phyloP scores from a whole-genome alignment of 2,329 filamentous ascomycete species.

The Salinomyces thailandicus region DNA sequence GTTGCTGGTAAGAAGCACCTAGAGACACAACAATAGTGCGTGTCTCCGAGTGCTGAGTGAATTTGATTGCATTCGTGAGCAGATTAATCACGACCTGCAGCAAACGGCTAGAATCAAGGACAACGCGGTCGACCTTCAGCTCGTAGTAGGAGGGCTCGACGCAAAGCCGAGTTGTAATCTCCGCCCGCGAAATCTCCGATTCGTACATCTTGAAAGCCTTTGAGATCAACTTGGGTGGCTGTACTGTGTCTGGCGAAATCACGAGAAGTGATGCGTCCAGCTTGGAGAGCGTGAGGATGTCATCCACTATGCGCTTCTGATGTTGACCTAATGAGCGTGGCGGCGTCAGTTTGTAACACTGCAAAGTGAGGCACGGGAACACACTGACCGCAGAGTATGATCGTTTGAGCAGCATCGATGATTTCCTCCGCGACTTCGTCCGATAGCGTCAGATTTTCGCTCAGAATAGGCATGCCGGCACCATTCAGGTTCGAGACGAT shows the following conservation, averaged over 20 bases:
- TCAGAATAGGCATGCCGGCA: slow-evolving; percentile 7
- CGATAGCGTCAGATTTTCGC: slow-evolving; percentile 19
- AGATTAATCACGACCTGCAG: slow-evolving; percentile 35
- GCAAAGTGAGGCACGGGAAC: no score
- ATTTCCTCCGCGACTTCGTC: slow-evolving; percentile 14
- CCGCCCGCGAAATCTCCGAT: slow-evolving; percentile 18
- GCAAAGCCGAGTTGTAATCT: slow-evolving; percentile 17
- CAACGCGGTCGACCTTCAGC: slow-evolving; percentile 29
- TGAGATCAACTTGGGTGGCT: slow-evolving; percentile 26
- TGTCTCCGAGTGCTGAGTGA: slow-evolving; percentile 29
- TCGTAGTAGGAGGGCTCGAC: slow-evolving; percentile 29
- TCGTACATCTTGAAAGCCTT: slow-evolving; percentile 26
- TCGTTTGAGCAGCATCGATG: slow-evolving; percentile 28
- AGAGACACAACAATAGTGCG: slow-evolving; percentile 31
- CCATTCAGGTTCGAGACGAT: slow-evolving; percentile 27
- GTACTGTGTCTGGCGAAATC: slow-evolving; percentile 32
- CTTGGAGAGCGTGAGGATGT: slow-evolving; percentile 37
- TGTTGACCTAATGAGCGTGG: slow-evolving; percentile 28
- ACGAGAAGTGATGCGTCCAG: slow-evolving; percentile 35
- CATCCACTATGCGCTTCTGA: slow-evolving; percentile 40
- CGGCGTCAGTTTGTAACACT: no score
- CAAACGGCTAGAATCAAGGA: slow-evolving; percentile 33
- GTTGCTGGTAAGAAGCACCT: slow-evolving; percentile 26
- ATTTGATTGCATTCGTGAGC: slow-evolving; percentile 35
- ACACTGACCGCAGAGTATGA: slow-evolving; percentile 31